Evolutionary conservation across 805 yeast species (phyloP).

Genomic region (Wickerhamomyces chambardii): DNA sequence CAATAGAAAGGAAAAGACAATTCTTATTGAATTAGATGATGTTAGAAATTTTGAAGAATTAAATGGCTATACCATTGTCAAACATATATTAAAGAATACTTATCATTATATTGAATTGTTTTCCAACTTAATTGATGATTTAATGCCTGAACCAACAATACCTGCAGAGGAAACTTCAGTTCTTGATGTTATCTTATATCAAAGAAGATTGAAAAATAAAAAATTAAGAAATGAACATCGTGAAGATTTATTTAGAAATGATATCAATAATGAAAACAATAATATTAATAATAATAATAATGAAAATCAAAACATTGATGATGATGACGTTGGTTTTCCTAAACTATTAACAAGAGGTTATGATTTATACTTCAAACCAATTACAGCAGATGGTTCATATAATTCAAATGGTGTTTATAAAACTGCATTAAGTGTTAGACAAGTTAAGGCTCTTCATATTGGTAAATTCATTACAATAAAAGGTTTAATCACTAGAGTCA

Average conservation of each 20-base stretch:
- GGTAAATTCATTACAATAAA: conserved; percentile 87
- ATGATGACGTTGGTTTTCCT: conserved; percentile 59
- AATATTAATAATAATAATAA: conserved; percentile 17
- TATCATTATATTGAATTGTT: conserved; percentile 74
- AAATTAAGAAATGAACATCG: conserved; percentile 59
- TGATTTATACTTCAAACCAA: conserved; percentile 78
- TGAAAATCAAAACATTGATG: conserved; percentile 13
- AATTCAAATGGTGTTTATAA: conserved; percentile 17
- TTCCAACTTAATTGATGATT: conserved; percentile 62
- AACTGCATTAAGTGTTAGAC: conserved; percentile 74
- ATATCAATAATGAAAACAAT: conserved; percentile 25
- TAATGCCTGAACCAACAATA: conserved; percentile 82
- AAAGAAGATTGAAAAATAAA: conserved; percentile 76
- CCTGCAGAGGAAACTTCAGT: conserved; percentile 83
- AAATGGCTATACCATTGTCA: conserved; percentile 27
- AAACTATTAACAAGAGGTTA: conserved; percentile 82
- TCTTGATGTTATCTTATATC: conserved; percentile 85
- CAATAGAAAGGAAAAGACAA: conserved; percentile 65
- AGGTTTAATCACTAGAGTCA: conserved; percentile 91
- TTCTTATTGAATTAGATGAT: conserved; percentile 80
- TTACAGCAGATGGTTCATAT: conserved; percentile 27
- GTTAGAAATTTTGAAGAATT: conserved; percentile 57
- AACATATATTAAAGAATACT: conserved; percentile 63
- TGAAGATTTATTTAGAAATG: conserved; percentile 38
- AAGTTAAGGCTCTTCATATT: conserved; percentile 71